Percentiles rank a stretch among this genome's conserved stretches.
phyloP scores from a whole-genome alignment of 225 moss, liverwort and hornwort species.

The Bryum argenteum region DNA sequence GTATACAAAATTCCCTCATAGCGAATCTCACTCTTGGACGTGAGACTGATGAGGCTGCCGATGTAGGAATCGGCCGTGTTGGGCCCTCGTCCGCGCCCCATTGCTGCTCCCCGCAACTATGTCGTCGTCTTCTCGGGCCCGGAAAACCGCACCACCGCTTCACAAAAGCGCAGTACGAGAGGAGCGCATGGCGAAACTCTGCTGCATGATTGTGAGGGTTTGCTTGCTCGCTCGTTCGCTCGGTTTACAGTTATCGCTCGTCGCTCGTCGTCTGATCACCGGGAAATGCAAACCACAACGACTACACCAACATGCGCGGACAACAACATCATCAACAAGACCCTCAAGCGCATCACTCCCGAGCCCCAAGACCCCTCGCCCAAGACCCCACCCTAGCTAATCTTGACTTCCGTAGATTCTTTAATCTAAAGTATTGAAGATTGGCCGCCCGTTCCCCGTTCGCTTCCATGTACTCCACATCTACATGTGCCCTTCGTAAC shows the following conservation, averaged over 20 bases:
- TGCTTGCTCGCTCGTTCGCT: neutral
- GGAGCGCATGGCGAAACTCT: slow-evolving; percentile 12
- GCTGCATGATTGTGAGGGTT: slow-evolving; percentile 14
- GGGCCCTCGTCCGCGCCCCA: slow-evolving; percentile 75
- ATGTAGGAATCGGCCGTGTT: slow-evolving; percentile 99
- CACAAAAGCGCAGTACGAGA: neutral
- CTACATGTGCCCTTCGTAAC: neutral
- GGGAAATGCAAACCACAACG: slow-evolving; percentile 5
- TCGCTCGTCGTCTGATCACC: slow-evolving; percentile 21
- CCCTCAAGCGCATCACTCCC: neutral
- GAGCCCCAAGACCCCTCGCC: slow-evolving; percentile 5
- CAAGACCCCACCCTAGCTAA: neutral
- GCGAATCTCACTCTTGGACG: slow-evolving; percentile 99
- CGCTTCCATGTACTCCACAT: neutral
- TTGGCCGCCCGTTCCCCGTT: slow-evolving; percentile 13
- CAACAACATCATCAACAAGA: slow-evolving; percentile 23
- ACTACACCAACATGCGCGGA: neutral
- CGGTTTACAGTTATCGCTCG: slow-evolving; percentile 23
- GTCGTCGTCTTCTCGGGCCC: slow-evolving; percentile 5
- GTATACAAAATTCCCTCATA: slow-evolving; percentile 94
- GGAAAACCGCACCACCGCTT: slow-evolving; percentile 6
- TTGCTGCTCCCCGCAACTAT: slow-evolving; percentile 37
- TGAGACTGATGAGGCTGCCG: slow-evolving; percentile 98
- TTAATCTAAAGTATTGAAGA: neutral
- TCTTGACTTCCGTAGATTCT: neutral